Percentiles rank a stretch among this genome's conserved stretches.
phyloP scores from a whole-genome alignment of 768 basidiomycete genomes.

The Calvatia gigantea region DNA sequence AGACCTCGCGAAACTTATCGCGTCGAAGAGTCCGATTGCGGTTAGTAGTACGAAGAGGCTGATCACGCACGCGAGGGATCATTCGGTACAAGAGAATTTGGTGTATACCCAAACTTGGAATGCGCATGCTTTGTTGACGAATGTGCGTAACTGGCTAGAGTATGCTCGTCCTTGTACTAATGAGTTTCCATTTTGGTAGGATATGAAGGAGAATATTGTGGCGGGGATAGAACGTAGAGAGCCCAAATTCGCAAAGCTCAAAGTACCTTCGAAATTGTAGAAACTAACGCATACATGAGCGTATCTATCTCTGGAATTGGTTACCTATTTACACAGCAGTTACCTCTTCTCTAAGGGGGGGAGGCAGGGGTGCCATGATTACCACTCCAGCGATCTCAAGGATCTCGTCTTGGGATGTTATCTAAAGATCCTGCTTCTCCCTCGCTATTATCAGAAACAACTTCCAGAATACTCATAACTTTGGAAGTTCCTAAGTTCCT shows the following conservation, averaged over 20 bases:
- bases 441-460: no score
- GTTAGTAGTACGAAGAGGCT: constrained; percentile 75
- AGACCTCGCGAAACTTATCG: constrained; percentile 62
- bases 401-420: no score
- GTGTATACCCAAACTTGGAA: constrained; percentile 45
- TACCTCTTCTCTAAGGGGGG: no score
- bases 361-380: no score
- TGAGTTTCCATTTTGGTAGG: constrained; percentile 21
- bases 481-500: no score
- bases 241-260: constrained; percentile 27
- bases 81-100: constrained; percentile 47
- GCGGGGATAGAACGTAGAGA: constrained; percentile 28
- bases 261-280: constrained; percentile 15
- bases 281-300: no score
- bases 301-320: no score
- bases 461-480: no score
- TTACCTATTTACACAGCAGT: no score
- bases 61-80: constrained; percentile 74
- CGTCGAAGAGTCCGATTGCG: constrained; percentile 77
- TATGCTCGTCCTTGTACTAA: not conserved
- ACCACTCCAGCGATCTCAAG: no score
- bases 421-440: no score
- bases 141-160: constrained; percentile 20
- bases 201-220: constrained; percentile 32
- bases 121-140: constrained; percentile 36